Conservation (phyloP, 208 protist species). For the Crithidia thermophila region DNA sequence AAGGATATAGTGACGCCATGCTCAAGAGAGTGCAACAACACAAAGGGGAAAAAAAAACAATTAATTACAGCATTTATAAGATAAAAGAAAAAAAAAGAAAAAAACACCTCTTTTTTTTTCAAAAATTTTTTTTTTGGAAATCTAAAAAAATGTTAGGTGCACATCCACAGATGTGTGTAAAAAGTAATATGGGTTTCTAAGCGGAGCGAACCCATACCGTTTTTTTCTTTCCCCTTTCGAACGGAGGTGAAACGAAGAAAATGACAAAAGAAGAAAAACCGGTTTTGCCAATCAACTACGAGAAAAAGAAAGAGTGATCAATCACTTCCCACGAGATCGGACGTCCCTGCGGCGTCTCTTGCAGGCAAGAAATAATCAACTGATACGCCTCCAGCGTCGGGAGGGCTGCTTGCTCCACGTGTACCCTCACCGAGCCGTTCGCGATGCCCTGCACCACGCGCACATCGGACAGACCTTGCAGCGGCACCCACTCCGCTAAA, state of each 20-base stretch:
- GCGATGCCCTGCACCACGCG: conserved; percentile 43
- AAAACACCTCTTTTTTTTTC: background rate
- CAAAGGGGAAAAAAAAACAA: background rate
- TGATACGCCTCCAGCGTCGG: conserved; percentile 39
- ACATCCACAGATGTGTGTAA: too few species aligned
- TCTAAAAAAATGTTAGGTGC: too few species aligned
- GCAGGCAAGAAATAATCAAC: conserved; percentile 48
- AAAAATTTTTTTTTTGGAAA: background rate
- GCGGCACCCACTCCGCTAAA: conserved; percentile 10
- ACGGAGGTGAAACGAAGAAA: too few species aligned
- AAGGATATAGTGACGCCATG: background rate
- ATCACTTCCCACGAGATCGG: conserved; percentile 52
- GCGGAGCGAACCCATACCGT: background rate
- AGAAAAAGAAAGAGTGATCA: conserved; percentile 49
- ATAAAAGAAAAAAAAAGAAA: conserved; percentile 7
- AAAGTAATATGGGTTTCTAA: too few species aligned
- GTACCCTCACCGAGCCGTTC: conserved; percentile 30
- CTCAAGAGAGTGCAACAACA: background rate
- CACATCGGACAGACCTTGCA: conserved; percentile 23
- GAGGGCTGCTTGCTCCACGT: conserved; percentile 9
- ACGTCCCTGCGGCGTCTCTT: conserved; percentile 34
- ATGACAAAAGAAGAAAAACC: too few species aligned
- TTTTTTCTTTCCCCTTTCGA: conserved; percentile 14
- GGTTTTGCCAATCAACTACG: too few species aligned
- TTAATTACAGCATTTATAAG: background rate